Evolutionary conservation across 1,284 basidiomycete genomes (phyloP), one percentile per base, ranked within the genome.

Genomic region (Heliocybe sulcata): DNA sequence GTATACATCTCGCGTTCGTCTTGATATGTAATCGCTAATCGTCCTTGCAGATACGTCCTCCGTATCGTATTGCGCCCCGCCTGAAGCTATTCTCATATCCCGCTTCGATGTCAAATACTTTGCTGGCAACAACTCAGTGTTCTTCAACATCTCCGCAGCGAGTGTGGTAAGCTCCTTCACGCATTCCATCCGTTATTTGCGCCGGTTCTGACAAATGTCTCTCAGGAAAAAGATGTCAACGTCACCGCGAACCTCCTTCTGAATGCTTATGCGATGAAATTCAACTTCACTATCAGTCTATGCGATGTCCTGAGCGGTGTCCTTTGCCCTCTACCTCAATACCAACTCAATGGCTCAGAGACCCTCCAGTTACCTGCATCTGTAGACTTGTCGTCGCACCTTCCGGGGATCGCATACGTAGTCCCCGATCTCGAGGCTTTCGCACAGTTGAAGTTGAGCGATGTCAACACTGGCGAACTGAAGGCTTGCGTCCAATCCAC

Each of bases 351-450:
- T 20, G 92, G 92, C 54, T 80, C 82, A 11, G 91, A 92, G 60
- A 81, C 86, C 3, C 77, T 94, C 57, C 76, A 82, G 1, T 76
- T 98, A 1, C 91, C 92, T 0, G 66, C 76, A 27, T 76, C 75
- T 4, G 63, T 89, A 51, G 76, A 77, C 52, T 69, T 87, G 53
- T 66, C 74, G 19, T 68, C 72, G 42, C 69, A 76, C 55, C 77
- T 98, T 14, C 94, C 95, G 0, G 67, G 67, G 14, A 90, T 97
- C 57, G 94, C 90, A 0, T 99, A 87, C 69, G 77, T 76, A 22
- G 88, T 99, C 23, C 96, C 96, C 9, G 90, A 98, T 68, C 77
- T 98, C 14, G 94, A 98, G 68, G 94, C 90, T 1, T 93, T 86
- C 60, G 94, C 85, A 0, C 90, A 92, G 59, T 73, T 99, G 53